Base-by-base conservation (phyloP, 2,329 filamentous ascomycete species). In the Hymenotorrendiella dingleyae region DNA sequence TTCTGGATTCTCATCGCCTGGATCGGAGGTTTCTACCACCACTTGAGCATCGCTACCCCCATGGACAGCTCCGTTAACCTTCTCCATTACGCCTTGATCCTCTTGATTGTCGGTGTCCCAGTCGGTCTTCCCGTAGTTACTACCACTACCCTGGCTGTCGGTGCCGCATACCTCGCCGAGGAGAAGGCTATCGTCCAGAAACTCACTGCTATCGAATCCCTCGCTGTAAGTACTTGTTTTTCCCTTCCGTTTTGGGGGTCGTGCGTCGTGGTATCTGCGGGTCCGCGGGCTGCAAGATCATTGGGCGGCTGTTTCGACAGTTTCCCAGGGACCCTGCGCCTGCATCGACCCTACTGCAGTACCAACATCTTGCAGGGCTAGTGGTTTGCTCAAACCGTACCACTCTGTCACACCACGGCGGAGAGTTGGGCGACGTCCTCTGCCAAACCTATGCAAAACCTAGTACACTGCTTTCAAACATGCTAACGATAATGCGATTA, bases 141-240 rank as follows among this genome's bases (percentile, higher is more conserved):
- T 44, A 87, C 83, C 57, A 87, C 83, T 49, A 87, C 83, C 20
- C 72, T 87, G 46, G 83, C 83, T 60, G 83, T 87, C 66, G 83
- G 83, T 66, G 83, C 83, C 54, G 83, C 83, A 52, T 86, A 86
- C 66, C 74, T 87, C 50, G 83, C 83, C 41, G 78, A 86, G 71
- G 78, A 86, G 64, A 83, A 86, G 69, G 83, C 83, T 49, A 86
- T 87, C 50, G 83, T 87, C 39, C 83, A 87, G 71, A 87, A 87
- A 70, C 72, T 87, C 50, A 86, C 83, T 52, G 83, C 83, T 49
- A 87, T 87, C 52, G 83, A 87, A 67, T 87, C 83, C 38, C 73
- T 84, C 48, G 81, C 81, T 61, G 53, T 57, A 57, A 57, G 54
- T 55, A 19, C 24, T 16, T 26, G 40, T 32, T 34, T 20, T 32